phyloP scores from a whole-genome alignment of 2,329 filamentous ascomycete species.

The Ustilaginoidea virens region DNA sequence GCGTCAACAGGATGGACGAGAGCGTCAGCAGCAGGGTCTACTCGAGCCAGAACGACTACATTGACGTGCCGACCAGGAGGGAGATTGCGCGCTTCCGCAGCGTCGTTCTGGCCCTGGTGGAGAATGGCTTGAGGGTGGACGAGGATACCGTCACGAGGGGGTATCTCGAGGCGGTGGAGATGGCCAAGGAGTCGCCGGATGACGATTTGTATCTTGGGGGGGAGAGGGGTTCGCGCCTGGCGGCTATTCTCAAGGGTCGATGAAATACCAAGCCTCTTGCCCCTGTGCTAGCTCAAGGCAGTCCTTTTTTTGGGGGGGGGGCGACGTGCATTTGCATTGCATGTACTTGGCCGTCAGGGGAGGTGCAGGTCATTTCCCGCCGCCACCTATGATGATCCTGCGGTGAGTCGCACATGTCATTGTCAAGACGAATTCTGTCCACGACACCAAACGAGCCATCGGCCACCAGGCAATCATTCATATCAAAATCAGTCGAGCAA shows the following conservation, averaged over 20 bases:
- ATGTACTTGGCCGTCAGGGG: too few relatives aligned
- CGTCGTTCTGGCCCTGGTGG: constrained; percentile 68
- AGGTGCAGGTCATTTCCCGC: too few relatives aligned
- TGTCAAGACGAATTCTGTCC: neutral
- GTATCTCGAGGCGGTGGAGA: constrained; percentile 68
- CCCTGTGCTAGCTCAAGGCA: too few relatives aligned
- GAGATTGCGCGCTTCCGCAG: constrained; percentile 79
- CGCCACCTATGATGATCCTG: too few relatives aligned
- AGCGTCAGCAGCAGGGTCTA: constrained; percentile 74
- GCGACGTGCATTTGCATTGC: too few relatives aligned
- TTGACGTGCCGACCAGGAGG: constrained; percentile 58
- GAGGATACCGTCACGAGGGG: constrained; percentile 75
- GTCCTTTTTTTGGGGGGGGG: too few relatives aligned
- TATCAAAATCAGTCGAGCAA: too few relatives aligned
- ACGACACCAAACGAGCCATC: too few relatives aligned
- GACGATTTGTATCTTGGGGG: constrained; percentile 47
- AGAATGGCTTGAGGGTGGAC: constrained; percentile 71
- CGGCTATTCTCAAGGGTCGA: constrained; percentile 19
- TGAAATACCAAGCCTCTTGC: constrained; percentile 5
- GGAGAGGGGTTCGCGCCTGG: constrained; percentile 35
- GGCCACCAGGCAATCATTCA: too few relatives aligned
- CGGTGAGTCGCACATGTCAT: too few relatives aligned
- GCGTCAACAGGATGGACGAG: constrained; percentile 78
- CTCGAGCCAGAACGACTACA: constrained; percentile 84
- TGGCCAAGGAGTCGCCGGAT: constrained; percentile 45